Conservation (phyloP, 345 rosid genomes). For the Hevea brasiliensis region DNA sequence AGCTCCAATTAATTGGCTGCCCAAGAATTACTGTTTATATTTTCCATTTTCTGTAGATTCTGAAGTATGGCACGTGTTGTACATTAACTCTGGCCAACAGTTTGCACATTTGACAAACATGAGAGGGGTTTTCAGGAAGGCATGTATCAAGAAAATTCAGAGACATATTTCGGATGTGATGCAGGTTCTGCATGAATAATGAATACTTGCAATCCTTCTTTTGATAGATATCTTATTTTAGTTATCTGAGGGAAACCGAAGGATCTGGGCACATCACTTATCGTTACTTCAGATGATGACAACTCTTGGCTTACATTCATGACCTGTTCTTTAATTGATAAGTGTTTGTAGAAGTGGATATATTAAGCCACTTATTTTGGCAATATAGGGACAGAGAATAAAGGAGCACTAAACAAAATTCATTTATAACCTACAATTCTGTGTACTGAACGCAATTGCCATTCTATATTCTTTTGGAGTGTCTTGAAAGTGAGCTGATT, state of each 20-base stretch:
- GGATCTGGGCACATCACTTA: not conserved
- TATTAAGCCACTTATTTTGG: conserved; percentile 3
- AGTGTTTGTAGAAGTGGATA: conserved; percentile 15
- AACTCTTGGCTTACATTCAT: conserved; percentile 21
- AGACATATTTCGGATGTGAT: conserved; percentile 1
- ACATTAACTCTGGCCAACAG: conserved; percentile 12
- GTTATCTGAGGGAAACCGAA: conserved; percentile 15
- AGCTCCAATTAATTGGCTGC: not conserved
- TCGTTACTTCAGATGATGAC: conserved; percentile 16
- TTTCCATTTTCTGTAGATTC: conserved; percentile 30
- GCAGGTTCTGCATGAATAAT: conserved; percentile 14
- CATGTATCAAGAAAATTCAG: conserved; percentile 6
- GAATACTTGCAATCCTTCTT: conserved; percentile 19
- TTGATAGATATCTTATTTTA: conserved; percentile 3
- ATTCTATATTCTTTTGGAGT: not conserved
- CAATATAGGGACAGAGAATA: conserved; percentile 12
- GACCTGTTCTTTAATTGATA: conserved; percentile 24
- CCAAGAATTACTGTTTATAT: not conserved
- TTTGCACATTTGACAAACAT: conserved; percentile 7
- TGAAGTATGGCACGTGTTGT: conserved; percentile 26
- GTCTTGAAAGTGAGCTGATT: not conserved
- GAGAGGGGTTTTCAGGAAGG: conserved; percentile 7
- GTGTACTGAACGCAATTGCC: conserved; percentile 3
- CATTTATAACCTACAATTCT: not conserved
- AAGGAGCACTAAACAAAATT: conserved; percentile 9